Base-by-base conservation (phyloP, 1,284 basidiomycete species). In the Heterobasidion parviporum region DNA sequence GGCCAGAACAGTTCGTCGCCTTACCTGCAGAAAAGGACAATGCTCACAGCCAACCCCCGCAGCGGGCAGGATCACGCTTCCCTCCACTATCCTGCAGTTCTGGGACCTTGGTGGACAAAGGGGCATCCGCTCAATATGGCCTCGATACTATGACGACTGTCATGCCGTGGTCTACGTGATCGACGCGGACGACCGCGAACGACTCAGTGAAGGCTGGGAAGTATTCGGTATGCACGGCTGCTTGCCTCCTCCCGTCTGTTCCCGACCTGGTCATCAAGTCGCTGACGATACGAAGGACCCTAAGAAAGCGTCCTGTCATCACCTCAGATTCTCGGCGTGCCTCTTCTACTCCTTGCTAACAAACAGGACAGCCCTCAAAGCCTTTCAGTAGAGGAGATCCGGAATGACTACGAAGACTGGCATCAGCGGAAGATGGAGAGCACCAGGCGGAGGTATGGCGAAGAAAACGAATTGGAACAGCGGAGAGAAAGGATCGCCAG, bases 81-180 rank as follows among this genome's bases (percentile, higher is more conserved):
- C 94, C 0, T 95, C 92, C 0, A 93, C 93, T 0, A 89, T 94
- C 20, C 80, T 97, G 38, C 91, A 93, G 66, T 96, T 97, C 77
- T 96, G 92, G 83, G 94, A 98, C 65, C 77, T 97, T 4, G 94
- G 94, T 8, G 94, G 94, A 0, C 94, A 97, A 68, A 76, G 88
- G 1, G 92, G 94, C 33, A 94, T 98, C 51, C 81, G 94, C 18
- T 87, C 84, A 33, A 94, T 98, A 60, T 98, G 94, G 94, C 84
- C 87, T 54, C 82, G 84, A 62, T 98, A 97, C 72, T 97, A 95
- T 66, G 89, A 92, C 57, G 92, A 96, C 67, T 95, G 92, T 63
- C 94, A 98, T 68, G 93, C 93, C 8, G 91, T 97, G 48, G 91
- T 89, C 34, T 96, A 91, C 64, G 89, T 96, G 52, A 83, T 97